Conservation (phyloP, 305 asterid genomes). For the Fraxinus albicans region DNA sequence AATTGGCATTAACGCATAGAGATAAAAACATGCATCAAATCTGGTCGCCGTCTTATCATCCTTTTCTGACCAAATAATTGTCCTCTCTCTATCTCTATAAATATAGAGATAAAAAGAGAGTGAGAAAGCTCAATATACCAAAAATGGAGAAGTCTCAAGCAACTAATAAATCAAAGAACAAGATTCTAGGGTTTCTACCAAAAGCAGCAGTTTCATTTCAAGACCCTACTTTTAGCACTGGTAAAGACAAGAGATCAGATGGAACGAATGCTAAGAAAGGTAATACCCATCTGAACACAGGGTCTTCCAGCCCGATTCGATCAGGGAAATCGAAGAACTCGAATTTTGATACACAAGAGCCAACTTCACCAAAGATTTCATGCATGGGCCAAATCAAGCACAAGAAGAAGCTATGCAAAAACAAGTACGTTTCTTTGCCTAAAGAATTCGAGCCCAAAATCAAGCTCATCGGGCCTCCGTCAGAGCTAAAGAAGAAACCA, state of each 20-base stretch:
- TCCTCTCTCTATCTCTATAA: neutral
- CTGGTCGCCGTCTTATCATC: conserved; percentile 18
- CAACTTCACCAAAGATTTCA: conserved; percentile 81
- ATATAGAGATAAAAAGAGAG: neutral
- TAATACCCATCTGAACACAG: conserved; percentile 25
- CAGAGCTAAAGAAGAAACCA: conserved; percentile 34
- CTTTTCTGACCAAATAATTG: conserved; percentile 28
- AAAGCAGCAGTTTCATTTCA: conserved; percentile 51
- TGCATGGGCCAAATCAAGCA: conserved; percentile 66
- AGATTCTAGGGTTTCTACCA: conserved; percentile 50
- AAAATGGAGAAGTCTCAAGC: conserved; percentile 49
- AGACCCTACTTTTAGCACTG: conserved; percentile 43
- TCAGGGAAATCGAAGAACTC: conserved; percentile 32
- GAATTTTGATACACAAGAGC: conserved; percentile 55
- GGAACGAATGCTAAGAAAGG: conserved; percentile 14
- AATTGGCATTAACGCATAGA: neutral
- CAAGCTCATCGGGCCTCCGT: conserved; percentile 22
- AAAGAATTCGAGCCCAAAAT: conserved; percentile 20
- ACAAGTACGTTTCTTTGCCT: conserved; percentile 12
- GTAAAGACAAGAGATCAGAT: conserved; percentile 25
- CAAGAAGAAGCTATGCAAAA: conserved; percentile 22
- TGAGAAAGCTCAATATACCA: neutral
- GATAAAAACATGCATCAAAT: neutral
- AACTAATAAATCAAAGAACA: conserved; percentile 36
- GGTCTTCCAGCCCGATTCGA: conserved; percentile 56